phyloP scores from a whole-genome alignment of 225 moss, liverwort and hornwort genomes.

The Straminergon stramineum region DNA sequence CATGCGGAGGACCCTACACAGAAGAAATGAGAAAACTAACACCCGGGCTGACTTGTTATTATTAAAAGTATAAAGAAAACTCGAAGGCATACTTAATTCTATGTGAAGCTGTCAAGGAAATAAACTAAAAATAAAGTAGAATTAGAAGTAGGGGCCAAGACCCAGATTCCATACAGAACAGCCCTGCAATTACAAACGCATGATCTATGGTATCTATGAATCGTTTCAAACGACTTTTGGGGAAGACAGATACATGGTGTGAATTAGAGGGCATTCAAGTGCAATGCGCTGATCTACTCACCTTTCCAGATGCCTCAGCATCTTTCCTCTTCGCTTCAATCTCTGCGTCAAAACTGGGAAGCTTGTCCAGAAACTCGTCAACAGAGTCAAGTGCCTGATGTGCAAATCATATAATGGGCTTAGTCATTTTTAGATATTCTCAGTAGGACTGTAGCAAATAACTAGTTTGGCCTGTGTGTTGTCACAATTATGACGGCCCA shows the following conservation, averaged over 20 bases:
- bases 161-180: not conserved
- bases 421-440: not conserved
- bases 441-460: not conserved
- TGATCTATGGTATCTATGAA: not conserved
- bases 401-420: not conserved
- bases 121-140: not conserved
- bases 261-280: not conserved
- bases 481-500: not conserved
- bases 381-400: constrained; percentile 48
- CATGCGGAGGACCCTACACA: not conserved
- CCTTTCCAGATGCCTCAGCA: constrained; percentile 69
- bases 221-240: not conserved
- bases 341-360: constrained; percentile 60
- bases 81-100: not conserved
- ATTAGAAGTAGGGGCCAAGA: not conserved
- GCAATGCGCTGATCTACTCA: not conserved
- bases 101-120: not conserved
- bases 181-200: not conserved
- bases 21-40: not conserved
- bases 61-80: not conserved
- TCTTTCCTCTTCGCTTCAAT: constrained; percentile 55
- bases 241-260: not conserved
- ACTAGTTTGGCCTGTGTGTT: not conserved
- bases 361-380: constrained; percentile 63
- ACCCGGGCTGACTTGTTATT: not conserved